phyloP scores from a whole-genome alignment of 192 early-diverging fungal species.

The Rhizoclosmatium sp. region DNA sequence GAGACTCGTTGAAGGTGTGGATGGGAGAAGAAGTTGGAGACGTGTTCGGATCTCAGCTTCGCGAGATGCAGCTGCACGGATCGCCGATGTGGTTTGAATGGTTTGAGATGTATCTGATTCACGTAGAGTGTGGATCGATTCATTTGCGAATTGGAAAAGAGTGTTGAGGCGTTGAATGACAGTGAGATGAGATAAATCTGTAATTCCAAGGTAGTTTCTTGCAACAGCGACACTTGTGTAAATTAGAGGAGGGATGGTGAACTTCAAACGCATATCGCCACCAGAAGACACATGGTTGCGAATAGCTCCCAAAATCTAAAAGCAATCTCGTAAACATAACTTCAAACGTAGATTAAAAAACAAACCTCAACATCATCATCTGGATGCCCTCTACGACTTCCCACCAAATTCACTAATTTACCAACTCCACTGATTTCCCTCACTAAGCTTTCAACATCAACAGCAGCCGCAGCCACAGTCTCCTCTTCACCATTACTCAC shows the following conservation, averaged over 20 bases:
- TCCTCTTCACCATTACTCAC: not conserved
- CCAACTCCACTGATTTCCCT: conserved; percentile 94
- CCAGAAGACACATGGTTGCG: conserved; percentile 90
- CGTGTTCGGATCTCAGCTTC: not conserved
- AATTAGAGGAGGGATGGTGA: conserved; percentile 90
- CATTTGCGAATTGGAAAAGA: conserved; percentile 90
- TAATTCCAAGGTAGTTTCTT: conserved; percentile 49
- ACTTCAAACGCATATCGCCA: conserved; percentile 86
- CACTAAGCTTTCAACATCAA: conserved; percentile 89
- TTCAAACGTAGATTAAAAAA: conserved; percentile 24
- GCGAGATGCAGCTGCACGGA: not conserved
- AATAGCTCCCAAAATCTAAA: conserved; percentile 78
- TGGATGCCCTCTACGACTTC: conserved; percentile 54
- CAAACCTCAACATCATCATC: conserved; percentile 74
- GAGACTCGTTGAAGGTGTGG: conserved; percentile 67
- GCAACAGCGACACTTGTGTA: conserved; percentile 72
- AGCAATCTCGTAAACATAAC: not conserved
- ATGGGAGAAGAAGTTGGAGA: conserved; percentile 6
- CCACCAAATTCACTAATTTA: conserved; percentile 60
- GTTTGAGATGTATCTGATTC: conserved; percentile 44
- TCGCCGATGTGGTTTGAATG: conserved; percentile 49
- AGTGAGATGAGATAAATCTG: conserved; percentile 33
- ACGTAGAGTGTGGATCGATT: conserved; percentile 77
- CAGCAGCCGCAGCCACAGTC: conserved; percentile 41
- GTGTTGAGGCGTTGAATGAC: conserved; percentile 63